Percentiles rank a stretch among this genome's conserved stretches.
These are phyloP conservation scores for Saturnispora ahearnii DNA, from an alignment of 805 yeast species.

Conservation along the genomic window DNA sequence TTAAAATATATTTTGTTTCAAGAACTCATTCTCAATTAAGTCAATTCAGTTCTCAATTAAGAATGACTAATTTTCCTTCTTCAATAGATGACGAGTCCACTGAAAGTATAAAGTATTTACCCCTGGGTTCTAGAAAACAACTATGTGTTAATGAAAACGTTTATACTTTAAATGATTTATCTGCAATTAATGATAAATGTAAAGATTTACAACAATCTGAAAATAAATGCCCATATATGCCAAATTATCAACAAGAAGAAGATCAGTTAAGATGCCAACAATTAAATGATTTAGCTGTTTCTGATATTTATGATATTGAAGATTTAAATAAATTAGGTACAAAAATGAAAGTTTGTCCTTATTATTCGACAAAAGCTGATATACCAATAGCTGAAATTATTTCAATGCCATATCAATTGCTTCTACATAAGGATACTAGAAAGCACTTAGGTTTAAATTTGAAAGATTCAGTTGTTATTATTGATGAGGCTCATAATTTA, in stretches of 20 bases:
- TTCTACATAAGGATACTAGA: conserved; percentile 55
- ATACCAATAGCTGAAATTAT: conserved; percentile 58
- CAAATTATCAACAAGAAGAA: conserved; percentile 26
- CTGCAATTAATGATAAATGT: conserved; percentile 73
- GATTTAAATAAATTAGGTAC: conserved; percentile 59
- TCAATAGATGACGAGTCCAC: conserved; percentile 32
- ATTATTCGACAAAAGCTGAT: conserved; percentile 60
- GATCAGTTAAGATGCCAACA: conserved; percentile 28
- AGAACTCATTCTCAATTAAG: conserved; percentile 85
- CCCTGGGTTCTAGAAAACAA: conserved; percentile 80
- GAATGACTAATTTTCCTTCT: conserved; percentile 54
- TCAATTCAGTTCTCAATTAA: conserved; percentile 70
- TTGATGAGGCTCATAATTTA: conserved; percentile 91
- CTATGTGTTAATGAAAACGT: conserved; percentile 69
- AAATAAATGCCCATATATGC: conserved; percentile 34
- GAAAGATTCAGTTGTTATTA: conserved; percentile 57
- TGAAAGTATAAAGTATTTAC: conserved; percentile 57
- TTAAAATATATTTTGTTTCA: conserved; percentile 62
- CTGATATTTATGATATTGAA: conserved; percentile 67
- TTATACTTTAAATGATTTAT: conserved; percentile 35
- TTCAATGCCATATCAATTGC: conserved; percentile 77
- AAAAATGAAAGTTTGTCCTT: conserved; percentile 60
- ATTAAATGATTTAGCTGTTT: conserved; percentile 47
- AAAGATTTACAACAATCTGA: conserved; percentile 48
- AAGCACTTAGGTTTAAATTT: conserved; percentile 49